Base-by-base conservation (phyloP, 2,329 filamentous ascomycete genomes). In the Clarireedia homoeocarpa region DNA sequence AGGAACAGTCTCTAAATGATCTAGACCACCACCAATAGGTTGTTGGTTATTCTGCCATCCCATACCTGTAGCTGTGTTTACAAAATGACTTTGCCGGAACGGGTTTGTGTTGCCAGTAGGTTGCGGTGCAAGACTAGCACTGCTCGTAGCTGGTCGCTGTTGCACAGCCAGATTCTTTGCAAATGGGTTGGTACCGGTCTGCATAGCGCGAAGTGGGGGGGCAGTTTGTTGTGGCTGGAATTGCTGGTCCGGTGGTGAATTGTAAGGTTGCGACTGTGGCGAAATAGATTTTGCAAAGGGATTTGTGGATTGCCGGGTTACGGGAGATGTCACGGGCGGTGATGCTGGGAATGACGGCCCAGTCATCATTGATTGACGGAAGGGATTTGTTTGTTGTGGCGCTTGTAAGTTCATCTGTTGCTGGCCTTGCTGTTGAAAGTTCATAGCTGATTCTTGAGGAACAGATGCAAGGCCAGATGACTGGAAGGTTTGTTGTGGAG, bases 31-130 rank as follows among this genome's bases (percentile, higher is more conserved):
- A 61, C 95, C 88, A 4, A 94, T 92, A 7, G 86, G 81, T 66
- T 89, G 83, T 62, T 86, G 84, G 59, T 82, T 82, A 61, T 86
- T 80, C 70, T 96, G 91, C 90, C 94, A 97, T 1, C 89, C 89
- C 71, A 89, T 79, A 0, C 92, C 91, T 0, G 91, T 95, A 60
- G 84, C 79, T 66, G 95, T 91, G 67, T 95, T 94, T 52, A 95
- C 85, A 70, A 96, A 95, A 4, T 86, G 84, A 47, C 88, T 89
- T 68, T 97, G 91, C 15, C 94, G 82, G 79, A 97, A 97, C 0
- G 94, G 94, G 66, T 99, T 99, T 2, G 91, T 96, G 66, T 83
- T 90, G 7, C 91, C 91, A 0, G 91, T 96, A 1, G 86, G 81
- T 66, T 92, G 90, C 2, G 90, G 83, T 53, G 80, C 79, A 5